phyloP scores from a whole-genome alignment of 495 filamentous ascomycete species.

The Apiosordaria backusii region DNA sequence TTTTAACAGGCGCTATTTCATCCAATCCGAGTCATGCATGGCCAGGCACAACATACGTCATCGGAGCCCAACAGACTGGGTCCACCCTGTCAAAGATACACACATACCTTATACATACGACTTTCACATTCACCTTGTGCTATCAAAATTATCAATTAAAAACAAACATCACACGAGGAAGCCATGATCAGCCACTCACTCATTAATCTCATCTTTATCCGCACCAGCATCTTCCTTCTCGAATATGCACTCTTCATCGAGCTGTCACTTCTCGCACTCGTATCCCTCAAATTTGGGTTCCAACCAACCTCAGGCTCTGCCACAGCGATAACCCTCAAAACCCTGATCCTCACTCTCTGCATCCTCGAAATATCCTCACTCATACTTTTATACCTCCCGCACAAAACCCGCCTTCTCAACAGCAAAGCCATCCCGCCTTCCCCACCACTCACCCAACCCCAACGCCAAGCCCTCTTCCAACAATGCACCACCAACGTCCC shows the following conservation, averaged over 20 bases:
- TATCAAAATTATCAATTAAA: background rate
- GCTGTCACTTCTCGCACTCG: slow-evolving; percentile 40
- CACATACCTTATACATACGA: background rate
- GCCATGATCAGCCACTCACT: slow-evolving; percentile 37
- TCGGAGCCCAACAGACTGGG: background rate
- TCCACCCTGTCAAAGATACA: too few relatives aligned
- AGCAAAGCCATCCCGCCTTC: slow-evolving; percentile 41
- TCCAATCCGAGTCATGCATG: background rate
- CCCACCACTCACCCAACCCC: slow-evolving; percentile 35
- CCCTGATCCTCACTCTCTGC: slow-evolving; percentile 28
- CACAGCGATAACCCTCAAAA: slow-evolving; percentile 13
- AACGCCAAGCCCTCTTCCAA: slow-evolving; percentile 50
- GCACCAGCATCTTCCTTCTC: slow-evolving; percentile 47
- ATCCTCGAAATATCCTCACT: slow-evolving; percentile 52
- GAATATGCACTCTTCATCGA: slow-evolving; percentile 53
- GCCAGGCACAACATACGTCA: background rate
- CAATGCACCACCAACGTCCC: slow-evolving; percentile 52
- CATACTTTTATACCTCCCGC: slow-evolving; percentile 53
- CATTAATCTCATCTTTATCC: slow-evolving; percentile 43
- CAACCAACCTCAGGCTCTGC: background rate
- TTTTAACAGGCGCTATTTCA: background rate
- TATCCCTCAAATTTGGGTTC: slow-evolving; percentile 5
- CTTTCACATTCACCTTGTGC: background rate
- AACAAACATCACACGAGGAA: background rate
- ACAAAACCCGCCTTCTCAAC: slow-evolving; percentile 47